Percentiles rank a stretch among this genome's conserved stretches.
Evolutionary conservation across 2,329 filamentous ascomycete genomes (phyloP).

Genomic region (Colletotrichum zoysiae): DNA sequence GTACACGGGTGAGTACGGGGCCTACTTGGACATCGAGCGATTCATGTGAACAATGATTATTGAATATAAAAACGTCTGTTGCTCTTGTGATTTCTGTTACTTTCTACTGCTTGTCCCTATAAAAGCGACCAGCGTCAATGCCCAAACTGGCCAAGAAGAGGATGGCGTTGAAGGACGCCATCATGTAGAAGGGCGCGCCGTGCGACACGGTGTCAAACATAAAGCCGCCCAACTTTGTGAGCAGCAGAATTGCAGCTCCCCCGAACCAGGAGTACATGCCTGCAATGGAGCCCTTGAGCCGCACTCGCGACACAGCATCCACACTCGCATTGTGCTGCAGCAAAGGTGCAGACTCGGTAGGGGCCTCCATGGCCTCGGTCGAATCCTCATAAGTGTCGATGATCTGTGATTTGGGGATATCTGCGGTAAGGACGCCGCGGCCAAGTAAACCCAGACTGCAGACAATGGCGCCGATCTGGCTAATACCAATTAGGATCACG

Average conservation of each 20-base stretch:
- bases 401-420: slow-evolving; percentile 51
- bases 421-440: slow-evolving; percentile 76
- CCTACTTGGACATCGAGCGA: neutral
- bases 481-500: slow-evolving; percentile 85
- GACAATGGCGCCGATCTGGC: slow-evolving; percentile 96
- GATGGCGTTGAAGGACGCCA: slow-evolving; percentile 87
- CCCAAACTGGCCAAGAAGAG: slow-evolving; percentile 70
- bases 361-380: slow-evolving; percentile 49
- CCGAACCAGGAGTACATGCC: slow-evolving; percentile 94
- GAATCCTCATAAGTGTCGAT: slow-evolving; percentile 46
- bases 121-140: slow-evolving; percentile 62
- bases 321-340: slow-evolving; percentile 48
- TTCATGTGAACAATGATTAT: neutral
- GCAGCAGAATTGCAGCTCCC: slow-evolving; percentile 86
- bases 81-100: neutral
- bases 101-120: slow-evolving; percentile 43
- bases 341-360: slow-evolving; percentile 57
- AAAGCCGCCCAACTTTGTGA: slow-evolving; percentile 91
- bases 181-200: slow-evolving; percentile 92
- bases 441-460: slow-evolving; percentile 92
- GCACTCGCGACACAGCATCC: slow-evolving; percentile 61
- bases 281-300: slow-evolving; percentile 92
- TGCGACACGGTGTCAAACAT: slow-evolving; percentile 82
- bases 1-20: neutral
- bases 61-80: slow-evolving; percentile 11